Evolutionary conservation across 148 eudicot genomes (phyloP), one percentile per base, ranked within the genome.

Genomic region (Fagopyrum esculentum): DNA sequence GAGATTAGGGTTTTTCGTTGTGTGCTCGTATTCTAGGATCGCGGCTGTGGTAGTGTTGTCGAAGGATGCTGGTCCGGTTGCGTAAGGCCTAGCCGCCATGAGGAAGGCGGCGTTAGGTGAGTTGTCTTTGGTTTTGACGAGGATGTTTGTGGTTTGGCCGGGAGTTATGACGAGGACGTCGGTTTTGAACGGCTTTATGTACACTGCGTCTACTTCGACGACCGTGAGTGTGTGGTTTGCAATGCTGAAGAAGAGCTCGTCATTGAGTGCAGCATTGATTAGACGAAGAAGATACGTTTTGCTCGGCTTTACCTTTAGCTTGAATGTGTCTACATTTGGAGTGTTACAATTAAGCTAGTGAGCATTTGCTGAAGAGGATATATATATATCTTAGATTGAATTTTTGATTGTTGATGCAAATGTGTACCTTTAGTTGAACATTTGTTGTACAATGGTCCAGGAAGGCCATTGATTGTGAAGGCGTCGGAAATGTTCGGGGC

Each of bases 401-500:
- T 49, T 49, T 6, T 49, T 7, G 12, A 49, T 19, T 11, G 29
- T 6, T 4, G 19, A 19, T 59, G 8, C 22, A 59, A 64, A n/a
- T 64, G 49, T n/a, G 4, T 68, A 71, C 85, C 86, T 82, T 80
- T 78, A 47, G 82, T 72, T n/a, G 87, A 87, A 45, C 87, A 87
- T 40, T 66, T 66, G 60, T 81, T 85, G 66, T 87, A 86, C n/a
- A 86, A 75, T 22, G 83, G 89, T n/a, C 89, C 89, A 9, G 89
- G 87, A 12, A 85, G 82, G 22, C 90, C 87, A 46, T 85, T 84
- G 66, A 87, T 79, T 6, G 90, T 87, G 75, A 81, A 87, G 26
- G 88, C 90, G 76, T 87, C 90, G 0, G 87, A 85, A 15, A 83
- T 85, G 75, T 85, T 85, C 3, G 90, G 90, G 15, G 86, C 85